Percentiles rank a stretch among this genome's conserved stretches.
These are phyloP conservation scores for Penicillium ucsense DNA, from an alignment of 495 filamentous ascomycete genomes.

Conservation along the genomic window DNA sequence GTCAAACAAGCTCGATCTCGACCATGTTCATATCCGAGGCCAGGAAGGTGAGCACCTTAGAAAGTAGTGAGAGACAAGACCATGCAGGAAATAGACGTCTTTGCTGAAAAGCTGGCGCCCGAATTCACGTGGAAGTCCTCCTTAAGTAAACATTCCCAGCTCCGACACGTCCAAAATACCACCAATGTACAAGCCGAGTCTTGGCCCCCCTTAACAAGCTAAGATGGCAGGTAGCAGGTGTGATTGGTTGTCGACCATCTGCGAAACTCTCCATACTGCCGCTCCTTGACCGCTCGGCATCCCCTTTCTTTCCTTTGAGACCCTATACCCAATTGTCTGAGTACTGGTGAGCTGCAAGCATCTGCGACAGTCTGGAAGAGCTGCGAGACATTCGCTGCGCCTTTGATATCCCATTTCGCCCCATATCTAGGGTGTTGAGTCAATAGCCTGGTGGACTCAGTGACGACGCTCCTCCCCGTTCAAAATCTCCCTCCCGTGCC, in stretches of 20 bases:
- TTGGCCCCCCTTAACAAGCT: background rate
- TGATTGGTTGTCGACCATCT: constrained; percentile 13
- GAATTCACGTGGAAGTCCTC: no score
- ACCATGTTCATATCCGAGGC: no score
- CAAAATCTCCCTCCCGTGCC: background rate
- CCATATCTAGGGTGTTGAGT: no score
- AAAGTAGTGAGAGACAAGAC: no score
- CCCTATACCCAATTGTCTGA: background rate
- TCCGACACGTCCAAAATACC: no score
- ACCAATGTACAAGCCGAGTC: no score
- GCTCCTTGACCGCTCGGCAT: constrained; percentile 14
- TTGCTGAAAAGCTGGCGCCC: no score
- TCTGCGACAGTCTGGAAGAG: background rate
- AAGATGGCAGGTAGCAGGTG: background rate
- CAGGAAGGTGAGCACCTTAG: no score
- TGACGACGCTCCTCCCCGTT: background rate
- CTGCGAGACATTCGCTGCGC: constrained; percentile 5
- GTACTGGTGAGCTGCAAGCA: background rate
- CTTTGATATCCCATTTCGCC: background rate
- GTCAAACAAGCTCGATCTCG: no score
- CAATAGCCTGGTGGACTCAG: no score
- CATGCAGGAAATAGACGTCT: no score
- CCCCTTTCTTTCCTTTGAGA: constrained; percentile 14
- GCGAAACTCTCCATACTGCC: constrained; percentile 8
- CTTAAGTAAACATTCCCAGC: no score